Percentiles rank a stretch among this genome's conserved stretches.
Evolutionary conservation across 2,329 filamentous ascomycete species (phyloP).

Genomic region (Zymoseptoria tritici): DNA sequence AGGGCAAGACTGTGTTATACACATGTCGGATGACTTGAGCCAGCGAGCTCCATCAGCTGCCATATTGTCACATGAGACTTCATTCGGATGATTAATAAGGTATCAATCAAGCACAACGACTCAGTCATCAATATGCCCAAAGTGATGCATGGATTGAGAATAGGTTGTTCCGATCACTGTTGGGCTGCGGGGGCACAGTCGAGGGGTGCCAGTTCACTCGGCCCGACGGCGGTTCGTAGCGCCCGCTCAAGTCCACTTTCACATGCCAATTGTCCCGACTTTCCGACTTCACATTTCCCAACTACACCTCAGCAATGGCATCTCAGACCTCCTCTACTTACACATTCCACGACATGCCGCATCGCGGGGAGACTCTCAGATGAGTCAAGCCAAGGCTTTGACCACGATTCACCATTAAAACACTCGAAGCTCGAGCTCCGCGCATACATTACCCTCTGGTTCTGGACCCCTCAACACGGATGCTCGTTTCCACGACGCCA

Average conservation of each 20-base stretch:
- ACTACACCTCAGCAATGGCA: background rate
- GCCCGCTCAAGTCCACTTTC: background rate
- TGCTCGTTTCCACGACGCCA: background rate
- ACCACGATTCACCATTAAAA: background rate
- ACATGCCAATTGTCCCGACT: background rate
- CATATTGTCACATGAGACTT: background rate
- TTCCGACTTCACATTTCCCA: background rate
- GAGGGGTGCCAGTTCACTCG: too few relatives aligned
- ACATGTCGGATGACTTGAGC: background rate
- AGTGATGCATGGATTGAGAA: background rate
- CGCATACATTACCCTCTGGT: background rate
- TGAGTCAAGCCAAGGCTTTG: background rate
- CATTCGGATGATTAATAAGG: too few relatives aligned
- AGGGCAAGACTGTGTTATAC: background rate
- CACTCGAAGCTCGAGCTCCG: background rate
- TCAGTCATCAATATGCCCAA: background rate
- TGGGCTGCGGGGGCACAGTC: too few relatives aligned
- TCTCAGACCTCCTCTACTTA: background rate
- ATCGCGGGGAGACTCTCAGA: background rate
- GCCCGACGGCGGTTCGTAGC: too few relatives aligned
- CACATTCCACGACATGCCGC: background rate
- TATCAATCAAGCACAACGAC: too few relatives aligned
- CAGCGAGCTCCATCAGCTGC: background rate
- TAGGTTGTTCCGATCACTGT: background rate
- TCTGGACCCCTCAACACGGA: background rate